These are phyloP conservation scores for Rhodofomes roseus DNA, from an alignment of 1,284 basidiomycete genomes.

Conservation along the genomic window DNA sequence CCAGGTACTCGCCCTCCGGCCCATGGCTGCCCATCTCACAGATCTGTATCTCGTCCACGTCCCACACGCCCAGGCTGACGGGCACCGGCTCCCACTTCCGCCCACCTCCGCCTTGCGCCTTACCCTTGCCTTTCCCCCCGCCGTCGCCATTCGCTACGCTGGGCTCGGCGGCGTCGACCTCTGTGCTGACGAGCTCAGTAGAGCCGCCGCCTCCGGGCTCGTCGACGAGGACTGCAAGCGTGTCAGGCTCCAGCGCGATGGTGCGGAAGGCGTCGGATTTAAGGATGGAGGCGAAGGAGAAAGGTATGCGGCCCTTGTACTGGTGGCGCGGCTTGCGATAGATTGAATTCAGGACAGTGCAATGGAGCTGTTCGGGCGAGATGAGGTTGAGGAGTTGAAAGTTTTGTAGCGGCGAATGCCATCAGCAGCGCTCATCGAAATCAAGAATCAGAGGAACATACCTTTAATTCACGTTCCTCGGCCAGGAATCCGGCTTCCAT, in stretches of 20 bases:
- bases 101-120: not conserved
- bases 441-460: constrained; percentile 21
- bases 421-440: too few relatives aligned
- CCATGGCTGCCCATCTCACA: constrained; percentile 61
- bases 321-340: constrained; percentile 40
- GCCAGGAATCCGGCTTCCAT: constrained; percentile 40
- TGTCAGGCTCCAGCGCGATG: constrained; percentile 6
- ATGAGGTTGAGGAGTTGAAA: too few relatives aligned
- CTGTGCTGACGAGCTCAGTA: not conserved
- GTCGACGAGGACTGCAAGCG: not conserved
- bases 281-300: constrained; percentile 46
- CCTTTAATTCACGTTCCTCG: constrained; percentile 57
- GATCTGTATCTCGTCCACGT: constrained; percentile 49
- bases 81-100: constrained; percentile 15
- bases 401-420: too few relatives aligned
- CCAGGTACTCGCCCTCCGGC: constrained; percentile 51
- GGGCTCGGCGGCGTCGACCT: not conserved
- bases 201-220: not conserved
- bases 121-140: not conserved
- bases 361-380: constrained; percentile 48
- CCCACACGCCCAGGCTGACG: constrained; percentile 44
- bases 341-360: constrained; percentile 61
- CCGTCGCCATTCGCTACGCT: not conserved
- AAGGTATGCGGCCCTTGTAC: constrained; percentile 31
- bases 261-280: constrained; percentile 27